Evolutionary conservation across 805 yeast genomes (phyloP).

Genomic region (Isabelozyma rhagii): DNA sequence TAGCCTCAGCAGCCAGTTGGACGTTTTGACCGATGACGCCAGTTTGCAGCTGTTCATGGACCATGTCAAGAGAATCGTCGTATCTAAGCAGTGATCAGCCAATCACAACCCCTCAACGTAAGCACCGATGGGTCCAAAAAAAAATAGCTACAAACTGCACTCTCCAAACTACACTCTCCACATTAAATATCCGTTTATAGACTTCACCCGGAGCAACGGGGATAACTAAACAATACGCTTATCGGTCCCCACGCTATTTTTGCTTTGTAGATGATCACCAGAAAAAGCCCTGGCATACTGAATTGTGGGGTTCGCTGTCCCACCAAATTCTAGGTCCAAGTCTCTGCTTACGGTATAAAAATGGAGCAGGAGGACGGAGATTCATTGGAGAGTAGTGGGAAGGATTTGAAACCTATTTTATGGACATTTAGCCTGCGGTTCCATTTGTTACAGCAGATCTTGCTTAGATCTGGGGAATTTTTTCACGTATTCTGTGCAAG

Average conservation of each 20-base stretch:
- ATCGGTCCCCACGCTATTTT: neutral
- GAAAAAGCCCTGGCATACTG: neutral
- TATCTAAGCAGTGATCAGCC: conserved; percentile 6
- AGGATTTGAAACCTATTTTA: no score
- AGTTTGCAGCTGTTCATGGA: conserved; percentile 57
- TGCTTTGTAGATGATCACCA: neutral
- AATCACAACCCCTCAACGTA: neutral
- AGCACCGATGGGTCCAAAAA: neutral
- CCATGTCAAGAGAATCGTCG: conserved; percentile 42
- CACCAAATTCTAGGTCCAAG: no score
- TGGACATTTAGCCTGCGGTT: no score
- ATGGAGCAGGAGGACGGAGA: no score
- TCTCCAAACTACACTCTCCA: neutral
- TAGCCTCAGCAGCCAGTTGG: conserved; percentile 17
- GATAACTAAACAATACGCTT: neutral
- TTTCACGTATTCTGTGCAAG: neutral
- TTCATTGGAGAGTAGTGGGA: no score
- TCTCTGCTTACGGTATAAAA: no score
- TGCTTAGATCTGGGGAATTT: neutral
- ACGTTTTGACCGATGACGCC: conserved; percentile 57
- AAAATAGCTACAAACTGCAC: no score
- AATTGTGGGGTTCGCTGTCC: neutral
- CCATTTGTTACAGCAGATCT: no score
- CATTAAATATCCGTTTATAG: neutral
- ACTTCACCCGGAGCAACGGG: neutral